Percentiles rank a stretch among this genome's conserved stretches.
Conservation (phyloP, 1,139 yeast species). For the Meyerozyma sp. region DNA sequence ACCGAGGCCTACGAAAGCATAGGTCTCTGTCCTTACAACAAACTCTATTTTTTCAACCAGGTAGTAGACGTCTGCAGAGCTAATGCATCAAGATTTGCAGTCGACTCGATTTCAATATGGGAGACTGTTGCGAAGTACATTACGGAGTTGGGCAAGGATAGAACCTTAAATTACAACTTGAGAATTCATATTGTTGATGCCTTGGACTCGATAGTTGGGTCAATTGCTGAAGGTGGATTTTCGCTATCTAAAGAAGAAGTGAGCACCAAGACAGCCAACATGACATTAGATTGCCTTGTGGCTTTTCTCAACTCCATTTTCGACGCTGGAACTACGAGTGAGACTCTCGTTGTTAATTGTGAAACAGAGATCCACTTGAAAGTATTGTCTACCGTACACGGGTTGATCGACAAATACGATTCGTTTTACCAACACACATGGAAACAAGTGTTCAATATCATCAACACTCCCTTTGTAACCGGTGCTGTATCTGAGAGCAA, state of each 20-base stretch:
- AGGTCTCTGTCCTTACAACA: slow-evolving; percentile 36
- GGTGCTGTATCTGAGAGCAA: slow-evolving; percentile 15
- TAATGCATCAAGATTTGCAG: slow-evolving; percentile 47
- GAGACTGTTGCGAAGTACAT: slow-evolving; percentile 37
- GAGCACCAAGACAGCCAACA: slow-evolving; percentile 25
- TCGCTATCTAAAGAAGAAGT: slow-evolving; percentile 12
- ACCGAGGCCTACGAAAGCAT: not conserved
- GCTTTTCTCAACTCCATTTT: slow-evolving; percentile 27
- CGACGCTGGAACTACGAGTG: slow-evolving; percentile 33
- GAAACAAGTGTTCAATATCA: slow-evolving; percentile 63
- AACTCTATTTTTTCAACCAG: slow-evolving; percentile 31
- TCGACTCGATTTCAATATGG: slow-evolving; percentile 42
- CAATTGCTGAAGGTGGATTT: slow-evolving; percentile 45
- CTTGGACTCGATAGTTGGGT: slow-evolving; percentile 45
- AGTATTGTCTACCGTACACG: slow-evolving; percentile 58
- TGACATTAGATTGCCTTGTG: slow-evolving; percentile 33
- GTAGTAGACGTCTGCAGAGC: slow-evolving; percentile 42
- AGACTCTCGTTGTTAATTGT: slow-evolving; percentile 40
- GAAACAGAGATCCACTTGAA: slow-evolving; percentile 66
- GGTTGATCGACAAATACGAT: slow-evolving; percentile 67
- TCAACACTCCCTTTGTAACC: slow-evolving; percentile 60
- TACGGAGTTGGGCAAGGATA: slow-evolving; percentile 25
- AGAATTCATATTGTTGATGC: slow-evolving; percentile 44
- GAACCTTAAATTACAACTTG: slow-evolving; percentile 36
- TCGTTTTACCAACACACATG: slow-evolving; percentile 55